Percentiles rank a stretch among this genome's conserved stretches.
Conservation (phyloP, 1,139 yeast species). For the Blastobotrys persicus region DNA sequence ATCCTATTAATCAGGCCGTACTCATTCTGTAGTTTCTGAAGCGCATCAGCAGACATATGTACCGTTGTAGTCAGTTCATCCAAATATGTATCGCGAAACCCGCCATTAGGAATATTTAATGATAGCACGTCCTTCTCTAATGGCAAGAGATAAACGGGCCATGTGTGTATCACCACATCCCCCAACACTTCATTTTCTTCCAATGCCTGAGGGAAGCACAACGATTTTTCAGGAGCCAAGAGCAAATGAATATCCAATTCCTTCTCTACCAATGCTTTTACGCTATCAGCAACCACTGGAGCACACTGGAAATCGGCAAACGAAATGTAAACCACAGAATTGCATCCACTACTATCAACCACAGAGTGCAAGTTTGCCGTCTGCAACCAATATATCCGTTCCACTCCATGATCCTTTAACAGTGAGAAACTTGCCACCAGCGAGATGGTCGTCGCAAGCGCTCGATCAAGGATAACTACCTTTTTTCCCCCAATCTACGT, state of each 20-base stretch:
- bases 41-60: slow-evolving; percentile 42
- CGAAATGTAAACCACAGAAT: slow-evolving; percentile 26
- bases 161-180: slow-evolving; percentile 36
- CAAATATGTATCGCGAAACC: slow-evolving; percentile 38
- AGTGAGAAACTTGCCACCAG: slow-evolving; percentile 55
- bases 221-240: slow-evolving; percentile 38
- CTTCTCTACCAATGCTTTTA: slow-evolving; percentile 25
- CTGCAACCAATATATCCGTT: slow-evolving; percentile 58
- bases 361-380: slow-evolving; percentile 19
- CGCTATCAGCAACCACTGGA: slow-evolving; percentile 29
- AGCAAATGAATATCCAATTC: slow-evolving; percentile 28
- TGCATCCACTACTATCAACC: slow-evolving; percentile 14
- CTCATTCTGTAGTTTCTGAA: slow-evolving; percentile 37
- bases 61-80: slow-evolving; percentile 40
- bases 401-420: slow-evolving; percentile 57
- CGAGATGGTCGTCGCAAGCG: slow-evolving; percentile 56
- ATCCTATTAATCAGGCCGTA: slow-evolving; percentile 43
- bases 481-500: slow-evolving; percentile 34
- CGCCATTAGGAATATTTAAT: slow-evolving; percentile 36
- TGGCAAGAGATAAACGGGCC: slow-evolving; percentile 39
- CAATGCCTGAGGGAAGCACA: slow-evolving; percentile 34
- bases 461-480: slow-evolving; percentile 53
- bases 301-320: slow-evolving; percentile 26
- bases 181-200: slow-evolving; percentile 40
- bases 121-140: slow-evolving; percentile 35